Conservation (phyloP, 352 stramenopile genomes). For the Phytopythium sindhum region DNA sequence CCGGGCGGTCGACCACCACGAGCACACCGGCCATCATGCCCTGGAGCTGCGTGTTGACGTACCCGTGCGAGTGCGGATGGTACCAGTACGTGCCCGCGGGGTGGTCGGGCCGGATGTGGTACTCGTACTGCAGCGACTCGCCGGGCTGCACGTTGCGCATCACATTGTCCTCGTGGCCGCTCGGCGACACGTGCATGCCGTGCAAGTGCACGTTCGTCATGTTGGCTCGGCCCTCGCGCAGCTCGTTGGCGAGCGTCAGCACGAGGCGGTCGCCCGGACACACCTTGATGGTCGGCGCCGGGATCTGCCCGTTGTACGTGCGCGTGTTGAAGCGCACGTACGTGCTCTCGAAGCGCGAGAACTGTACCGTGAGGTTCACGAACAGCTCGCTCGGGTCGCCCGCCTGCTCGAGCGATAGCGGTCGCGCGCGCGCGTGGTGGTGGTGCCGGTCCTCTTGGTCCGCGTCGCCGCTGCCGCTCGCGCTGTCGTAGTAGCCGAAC, state of each 20-base stretch:
- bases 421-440: constrained; percentile 17
- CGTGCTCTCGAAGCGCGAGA: constrained; percentile 60
- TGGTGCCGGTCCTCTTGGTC: constrained; percentile 5
- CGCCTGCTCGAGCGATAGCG: constrained; percentile 28
- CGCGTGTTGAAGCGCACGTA: constrained; percentile 77
- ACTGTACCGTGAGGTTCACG: constrained; percentile 53
- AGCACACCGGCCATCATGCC: constrained; percentile 72
- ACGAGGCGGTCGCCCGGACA: constrained; percentile 63
- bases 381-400: constrained; percentile 41
- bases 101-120: constrained; percentile 66
- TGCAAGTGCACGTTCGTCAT: constrained; percentile 73
- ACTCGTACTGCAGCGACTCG: constrained; percentile 49
- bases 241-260: constrained; percentile 51
- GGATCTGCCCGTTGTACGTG: constrained; percentile 64
- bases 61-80: constrained; percentile 68
- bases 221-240: constrained; percentile 47
- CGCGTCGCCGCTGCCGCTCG: background rate
- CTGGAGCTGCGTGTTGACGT: constrained; percentile 72
- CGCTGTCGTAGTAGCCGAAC: constrained; percentile 5
- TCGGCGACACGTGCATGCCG: constrained; percentile 61
- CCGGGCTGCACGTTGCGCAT: constrained; percentile 48
- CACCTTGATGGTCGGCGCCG: constrained; percentile 68
- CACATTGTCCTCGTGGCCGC: constrained; percentile 56
- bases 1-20: constrained; percentile 56
- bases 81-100: constrained; percentile 80